Base-by-base conservation (phyloP, 441 rosid species). In the Aquilaria agallochum region DNA sequence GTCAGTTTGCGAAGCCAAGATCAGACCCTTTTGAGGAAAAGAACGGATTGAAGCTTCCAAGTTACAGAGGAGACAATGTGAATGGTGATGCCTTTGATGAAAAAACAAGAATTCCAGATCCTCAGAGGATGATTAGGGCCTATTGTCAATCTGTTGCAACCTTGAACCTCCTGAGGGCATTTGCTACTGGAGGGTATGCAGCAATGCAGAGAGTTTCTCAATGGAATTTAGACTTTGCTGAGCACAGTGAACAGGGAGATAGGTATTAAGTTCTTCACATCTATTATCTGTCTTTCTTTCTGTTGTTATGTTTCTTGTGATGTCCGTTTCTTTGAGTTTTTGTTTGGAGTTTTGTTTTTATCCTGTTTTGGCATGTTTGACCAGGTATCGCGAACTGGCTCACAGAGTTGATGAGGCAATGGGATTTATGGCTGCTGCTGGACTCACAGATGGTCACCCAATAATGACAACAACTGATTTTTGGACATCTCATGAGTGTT, bases 401-500 rank as follows among this genome's bases (percentile, higher is more conserved):
- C 69, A 82, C 68, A 76, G 97, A 45, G 96, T 92, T 51, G 98
- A 92, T 68, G 98, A 90, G 79, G 97, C 98, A 55, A 89, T 92
- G 31, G 97, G 98, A 50, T 92, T 92, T 79, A 90, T 92, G 97
- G 51, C 83, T 46, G 97, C 98, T 9, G 97, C 97, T 65, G 98
- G 98, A 61, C 86, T 92, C 64, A 84, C 97, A 1, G 77, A 85
- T 11, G 96, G 84, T 56, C 98, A 92, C 69, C 96, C 96, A 34
- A 81, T 92, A 44, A 87, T 89, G 98, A 82, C 83, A 60, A 77
- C 93, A n/a, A 84, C 96, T 0, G 95, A 92, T 5, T 92, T 92
- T 75, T 92, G 98, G 97, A 92, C 96, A 49, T 92, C 97, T 44
- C 98, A 90, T 62, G 97, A 92, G 75, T 92, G 97, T 78, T 74